Base-by-base conservation (phyloP, 495 filamentous ascomycete genomes). In the Penicillium herquei region DNA sequence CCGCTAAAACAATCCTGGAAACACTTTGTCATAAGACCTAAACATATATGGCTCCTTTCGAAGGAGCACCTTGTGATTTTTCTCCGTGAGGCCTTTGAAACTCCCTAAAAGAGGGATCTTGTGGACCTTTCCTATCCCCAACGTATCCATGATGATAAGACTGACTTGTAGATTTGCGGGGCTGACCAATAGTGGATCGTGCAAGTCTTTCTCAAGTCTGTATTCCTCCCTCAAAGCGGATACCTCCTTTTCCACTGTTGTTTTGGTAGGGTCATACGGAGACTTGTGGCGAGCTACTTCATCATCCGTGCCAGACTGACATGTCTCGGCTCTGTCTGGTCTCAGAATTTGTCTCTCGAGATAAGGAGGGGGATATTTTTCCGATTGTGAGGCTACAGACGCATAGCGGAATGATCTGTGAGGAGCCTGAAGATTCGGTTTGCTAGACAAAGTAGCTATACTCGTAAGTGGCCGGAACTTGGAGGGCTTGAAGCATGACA, bases 281-380 rank as follows among this genome's bases (percentile, higher is more conserved):
- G 62, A 66, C 47, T 61, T 61, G 59, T 71, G 69, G 4, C 56
- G 56, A 0, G 55, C 67, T 8, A 68, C 67, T 54, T 68, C 69
- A 31, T 68, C 67, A 33, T 71, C 69, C 12, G 67, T 65, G 49
- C 69, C 69, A 14, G 57, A 60, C 39, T 65, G 58, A 21, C 62
- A 68, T 21, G 56, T 70, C 31, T 71, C 69, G 1, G 55, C 33
- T 14, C 57, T 51, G n/a, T 62, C 58, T 5, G 65, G 65, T 17
- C 56, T 58, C 12, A 71, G 66, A n/a, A 61, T 49, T 26, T 59
- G 55, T 30, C 68, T 45, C n/a, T 69, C 66, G 0, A 64, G 55
- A 35, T 35, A 35, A 6, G 33, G 33, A 11, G 33, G 33, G 33
- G 11, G 33, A 35, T 6, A 11, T 11, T 35, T 35, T 35, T 11